These are phyloP conservation scores for Pholiota molesta DNA, from an alignment of 768 basidiomycete genomes.

Conservation along the genomic window DNA sequence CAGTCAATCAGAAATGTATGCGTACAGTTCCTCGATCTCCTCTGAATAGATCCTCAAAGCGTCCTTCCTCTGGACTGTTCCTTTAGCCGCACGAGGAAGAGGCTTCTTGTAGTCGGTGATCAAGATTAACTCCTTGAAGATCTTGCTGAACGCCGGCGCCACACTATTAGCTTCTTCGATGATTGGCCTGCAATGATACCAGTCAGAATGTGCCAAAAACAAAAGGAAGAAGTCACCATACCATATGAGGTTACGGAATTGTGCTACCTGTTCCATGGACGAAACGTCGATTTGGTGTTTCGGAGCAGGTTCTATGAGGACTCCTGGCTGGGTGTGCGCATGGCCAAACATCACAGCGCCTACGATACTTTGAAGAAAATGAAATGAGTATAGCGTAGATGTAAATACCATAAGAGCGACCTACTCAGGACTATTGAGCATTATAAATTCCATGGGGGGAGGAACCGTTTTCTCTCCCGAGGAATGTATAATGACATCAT, in stretches of 20 bases:
- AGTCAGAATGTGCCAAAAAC: not conserved
- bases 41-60: slow-evolving; percentile 41
- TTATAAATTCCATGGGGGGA: slow-evolving; percentile 30
- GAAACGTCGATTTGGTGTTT: slow-evolving; percentile 29
- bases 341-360: slow-evolving; percentile 48
- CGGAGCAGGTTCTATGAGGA: slow-evolving; percentile 34
- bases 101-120: slow-evolving; percentile 40
- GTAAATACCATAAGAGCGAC: not conserved
- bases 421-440: slow-evolving; percentile 28
- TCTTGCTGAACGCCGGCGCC: slow-evolving; percentile 44
- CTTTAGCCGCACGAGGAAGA: slow-evolving; percentile 50
- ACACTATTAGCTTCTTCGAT: slow-evolving; percentile 48
- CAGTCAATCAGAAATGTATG: not conserved
- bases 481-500: slow-evolving; percentile 38
- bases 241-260: slow-evolving; percentile 41
- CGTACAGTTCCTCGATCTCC: slow-evolving; percentile 52
- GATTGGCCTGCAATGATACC: slow-evolving; percentile 29
- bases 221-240: slow-evolving; percentile 8
- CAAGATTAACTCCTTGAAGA: slow-evolving; percentile 58
- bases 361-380: slow-evolving; percentile 14
- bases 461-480: slow-evolving; percentile 38
- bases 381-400: not conserved
- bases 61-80: slow-evolving; percentile 48
- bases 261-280: slow-evolving; percentile 24
- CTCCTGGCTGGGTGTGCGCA: slow-evolving; percentile 34